These are phyloP conservation scores for Mucuna pruriens DNA, from an alignment of 306 rosid species.

Conservation along the genomic window DNA sequence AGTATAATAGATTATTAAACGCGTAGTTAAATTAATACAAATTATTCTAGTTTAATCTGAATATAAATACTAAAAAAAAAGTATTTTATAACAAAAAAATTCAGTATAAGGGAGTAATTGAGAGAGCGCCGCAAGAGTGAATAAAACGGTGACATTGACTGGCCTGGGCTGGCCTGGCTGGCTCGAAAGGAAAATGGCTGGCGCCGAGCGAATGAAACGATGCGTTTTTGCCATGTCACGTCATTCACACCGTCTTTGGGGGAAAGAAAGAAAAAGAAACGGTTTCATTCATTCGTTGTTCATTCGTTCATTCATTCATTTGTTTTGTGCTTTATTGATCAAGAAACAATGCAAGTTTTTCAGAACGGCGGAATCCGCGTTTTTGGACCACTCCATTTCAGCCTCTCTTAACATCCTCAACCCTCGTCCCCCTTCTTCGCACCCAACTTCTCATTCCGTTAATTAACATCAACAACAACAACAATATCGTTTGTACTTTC, in stretches of 20 bases:
- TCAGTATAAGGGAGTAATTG: background rate
- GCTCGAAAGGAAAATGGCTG: constrained; percentile 47
- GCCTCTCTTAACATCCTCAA: background rate
- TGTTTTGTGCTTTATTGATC: constrained; percentile 34
- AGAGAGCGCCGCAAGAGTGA: background rate
- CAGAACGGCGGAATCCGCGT: constrained; percentile 70
- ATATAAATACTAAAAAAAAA: no score
- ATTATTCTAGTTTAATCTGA: no score
- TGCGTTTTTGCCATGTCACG: constrained; percentile 45
- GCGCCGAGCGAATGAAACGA: constrained; percentile 45
- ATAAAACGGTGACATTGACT: constrained; percentile 6
- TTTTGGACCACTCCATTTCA: constrained; percentile 55
- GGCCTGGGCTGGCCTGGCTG: constrained; percentile 1
- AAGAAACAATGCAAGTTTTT: constrained; percentile 57
- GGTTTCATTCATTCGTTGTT: constrained; percentile 31
- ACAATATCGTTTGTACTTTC: no score
- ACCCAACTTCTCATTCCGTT: background rate
- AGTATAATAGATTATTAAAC: no score
- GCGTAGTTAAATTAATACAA: no score
- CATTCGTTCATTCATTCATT: constrained; percentile 3
- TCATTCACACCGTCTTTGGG: constrained; percentile 38
- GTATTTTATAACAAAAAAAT: no score
- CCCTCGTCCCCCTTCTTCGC: background rate
- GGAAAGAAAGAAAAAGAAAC: background rate
- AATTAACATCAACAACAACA: no score